These are phyloP conservation scores for Tillandsia leiboldiana DNA, from an alignment of 176 grass and related monocot genomes.

Conservation along the genomic window DNA sequence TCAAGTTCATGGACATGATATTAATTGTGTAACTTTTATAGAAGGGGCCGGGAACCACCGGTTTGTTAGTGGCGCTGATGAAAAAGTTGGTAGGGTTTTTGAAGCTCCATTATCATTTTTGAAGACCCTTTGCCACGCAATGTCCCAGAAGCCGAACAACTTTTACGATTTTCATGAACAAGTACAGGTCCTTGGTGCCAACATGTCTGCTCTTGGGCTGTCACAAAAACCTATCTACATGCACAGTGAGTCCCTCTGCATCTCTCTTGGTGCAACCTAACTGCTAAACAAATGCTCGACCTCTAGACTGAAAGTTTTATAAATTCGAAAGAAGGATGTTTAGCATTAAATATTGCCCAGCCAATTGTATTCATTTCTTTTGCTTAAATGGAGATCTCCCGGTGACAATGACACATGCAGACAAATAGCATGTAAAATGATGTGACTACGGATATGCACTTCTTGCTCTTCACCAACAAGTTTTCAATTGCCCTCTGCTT, in stretches of 20 bases:
- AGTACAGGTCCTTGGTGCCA: constrained; percentile 86
- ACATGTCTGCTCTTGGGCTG: constrained; percentile 98
- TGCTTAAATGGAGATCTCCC: too few species aligned
- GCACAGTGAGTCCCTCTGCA: constrained; percentile 44
- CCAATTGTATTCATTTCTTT: too few species aligned
- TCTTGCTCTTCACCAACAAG: too few species aligned
- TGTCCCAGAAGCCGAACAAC: constrained; percentile 40
- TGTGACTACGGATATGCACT: too few species aligned
- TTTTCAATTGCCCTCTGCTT: background rate
- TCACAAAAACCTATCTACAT: constrained; percentile 94
- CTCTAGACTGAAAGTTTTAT: too few species aligned
- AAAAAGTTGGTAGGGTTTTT: constrained; percentile 95
- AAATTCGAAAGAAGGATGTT: too few species aligned
- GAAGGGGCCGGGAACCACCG: constrained; percentile 66
- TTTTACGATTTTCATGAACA: constrained; percentile 42
- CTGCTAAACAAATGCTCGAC: background rate
- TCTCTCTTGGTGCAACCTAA: background rate
- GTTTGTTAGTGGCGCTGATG: constrained; percentile 89
- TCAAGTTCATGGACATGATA: constrained; percentile 93
- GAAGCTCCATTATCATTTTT: constrained; percentile 92
- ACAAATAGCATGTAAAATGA: too few species aligned
- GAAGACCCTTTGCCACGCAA: constrained; percentile 68
- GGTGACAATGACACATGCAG: too few species aligned
- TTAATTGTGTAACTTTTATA: constrained; percentile 76
- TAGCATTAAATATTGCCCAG: too few species aligned